phyloP scores from a whole-genome alignment of 495 filamentous ascomycete species.

The Tuber calosporum region DNA sequence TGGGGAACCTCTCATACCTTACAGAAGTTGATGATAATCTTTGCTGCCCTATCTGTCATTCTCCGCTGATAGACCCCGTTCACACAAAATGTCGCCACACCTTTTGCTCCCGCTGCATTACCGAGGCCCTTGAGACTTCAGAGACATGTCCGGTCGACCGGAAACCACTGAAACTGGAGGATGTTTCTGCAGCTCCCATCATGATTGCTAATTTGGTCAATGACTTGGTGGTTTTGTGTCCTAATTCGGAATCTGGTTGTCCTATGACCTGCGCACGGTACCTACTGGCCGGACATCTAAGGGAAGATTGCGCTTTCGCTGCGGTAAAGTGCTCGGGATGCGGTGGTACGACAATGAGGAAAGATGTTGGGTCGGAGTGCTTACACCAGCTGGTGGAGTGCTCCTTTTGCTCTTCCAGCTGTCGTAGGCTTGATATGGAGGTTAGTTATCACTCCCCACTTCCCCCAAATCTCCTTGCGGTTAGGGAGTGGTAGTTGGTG shows the following conservation, averaged over 20 bases:
- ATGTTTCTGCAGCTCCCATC: slow-evolving; percentile 35
- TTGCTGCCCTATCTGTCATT: slow-evolving; percentile 65
- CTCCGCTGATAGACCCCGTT: slow-evolving; percentile 57
- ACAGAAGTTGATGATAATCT: slow-evolving; percentile 57
- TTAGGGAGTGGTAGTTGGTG: background rate
- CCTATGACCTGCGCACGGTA: slow-evolving; percentile 50
- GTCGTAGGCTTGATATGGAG: slow-evolving; percentile 56
- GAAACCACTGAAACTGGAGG: slow-evolving; percentile 32
- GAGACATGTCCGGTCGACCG: slow-evolving; percentile 43
- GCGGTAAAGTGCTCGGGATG: slow-evolving; percentile 53
- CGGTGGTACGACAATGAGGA: slow-evolving; percentile 50
- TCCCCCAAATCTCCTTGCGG: background rate
- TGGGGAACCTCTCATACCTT: slow-evolving; percentile 57
- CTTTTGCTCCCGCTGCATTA: slow-evolving; percentile 60
- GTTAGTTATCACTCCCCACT: slow-evolving; percentile 40
- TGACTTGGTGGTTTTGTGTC: slow-evolving; percentile 60
- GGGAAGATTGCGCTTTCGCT: slow-evolving; percentile 56
- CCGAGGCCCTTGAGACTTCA: slow-evolving; percentile 48
- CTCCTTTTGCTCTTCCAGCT: slow-evolving; percentile 49
- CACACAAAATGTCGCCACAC: slow-evolving; percentile 59
- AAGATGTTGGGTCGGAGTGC: slow-evolving; percentile 48
- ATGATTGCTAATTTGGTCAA: slow-evolving; percentile 50
- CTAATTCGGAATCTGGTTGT: slow-evolving; percentile 53
- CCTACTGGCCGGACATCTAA: slow-evolving; percentile 56
- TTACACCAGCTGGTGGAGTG: slow-evolving; percentile 53